A percentile compares a stretch with the other conserved stretches of the same genome.
These are phyloP conservation scores for Russula sp. DNA, from an alignment of 768 basidiomycete genomes.

Conservation along the genomic window DNA sequence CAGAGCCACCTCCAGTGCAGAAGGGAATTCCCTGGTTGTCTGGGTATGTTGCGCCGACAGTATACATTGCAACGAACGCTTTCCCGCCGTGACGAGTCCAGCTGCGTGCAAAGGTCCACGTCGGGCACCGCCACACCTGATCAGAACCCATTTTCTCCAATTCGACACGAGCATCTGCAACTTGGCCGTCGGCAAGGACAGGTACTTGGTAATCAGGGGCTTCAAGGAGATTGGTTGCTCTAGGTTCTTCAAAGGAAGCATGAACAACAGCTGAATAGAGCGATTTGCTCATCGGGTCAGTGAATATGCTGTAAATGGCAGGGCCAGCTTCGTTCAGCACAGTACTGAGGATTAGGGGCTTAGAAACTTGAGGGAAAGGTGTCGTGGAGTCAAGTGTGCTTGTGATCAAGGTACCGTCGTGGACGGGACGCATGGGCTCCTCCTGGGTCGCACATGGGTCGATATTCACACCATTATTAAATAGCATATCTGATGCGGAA, in stretches of 20 bases:
- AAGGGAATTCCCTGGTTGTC: constrained; percentile 50
- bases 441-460: constrained; percentile 48
- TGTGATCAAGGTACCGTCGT: constrained; percentile 64
- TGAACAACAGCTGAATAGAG: constrained; percentile 38
- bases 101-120: constrained; percentile 63
- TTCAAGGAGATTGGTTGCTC: constrained; percentile 39
- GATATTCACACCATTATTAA: constrained; percentile 37
- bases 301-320: constrained; percentile 47
- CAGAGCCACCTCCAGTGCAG: constrained; percentile 50
- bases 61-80: constrained; percentile 62
- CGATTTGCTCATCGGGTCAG: constrained; percentile 34
- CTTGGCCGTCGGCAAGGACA: constrained; percentile 27
- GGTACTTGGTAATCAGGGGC: constrained; percentile 44
- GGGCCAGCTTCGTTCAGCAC: constrained; percentile 66
- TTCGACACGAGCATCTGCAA: constrained; percentile 48
- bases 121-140: constrained; percentile 61
- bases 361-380: constrained; percentile 52
- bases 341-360: constrained; percentile 67
- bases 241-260: constrained; percentile 41
- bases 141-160: constrained; percentile 61
- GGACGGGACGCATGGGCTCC: constrained; percentile 60
- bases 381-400: constrained; percentile 56
- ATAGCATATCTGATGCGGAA: constrained; percentile 43
- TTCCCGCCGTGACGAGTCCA: constrained; percentile 61
- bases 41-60: constrained; percentile 65